Conservation (phyloP, 495 filamentous ascomycete species). For the Clohesyomyces aquaticus region DNA sequence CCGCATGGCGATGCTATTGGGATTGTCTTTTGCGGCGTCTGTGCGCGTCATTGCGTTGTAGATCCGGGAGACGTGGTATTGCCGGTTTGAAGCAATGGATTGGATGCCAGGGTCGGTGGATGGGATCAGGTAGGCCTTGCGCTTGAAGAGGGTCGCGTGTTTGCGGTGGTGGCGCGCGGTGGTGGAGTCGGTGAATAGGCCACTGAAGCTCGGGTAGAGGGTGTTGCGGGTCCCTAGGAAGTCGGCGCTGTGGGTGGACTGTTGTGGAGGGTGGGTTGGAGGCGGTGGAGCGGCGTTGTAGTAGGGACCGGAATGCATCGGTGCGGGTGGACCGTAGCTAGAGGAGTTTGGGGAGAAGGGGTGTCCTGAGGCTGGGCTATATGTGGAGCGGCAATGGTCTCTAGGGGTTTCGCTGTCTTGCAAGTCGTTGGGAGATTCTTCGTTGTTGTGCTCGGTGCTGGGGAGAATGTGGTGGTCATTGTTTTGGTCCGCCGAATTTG, state of each 20-base stretch:
- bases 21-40: conserved; percentile 32
- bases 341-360: too few species aligned
- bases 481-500: neutral
- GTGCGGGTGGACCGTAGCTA: too few species aligned
- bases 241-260: neutral
- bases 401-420: neutral
- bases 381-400: neutral
- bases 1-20: conserved; percentile 23
- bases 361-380: neutral
- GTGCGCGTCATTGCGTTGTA: conserved; percentile 29
- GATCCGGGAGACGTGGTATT: conserved; percentile 17
- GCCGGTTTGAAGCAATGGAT: conserved; percentile 8
- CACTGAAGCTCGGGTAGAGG: conserved; percentile 5
- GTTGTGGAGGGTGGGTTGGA: neutral
- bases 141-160: conserved; percentile 6
- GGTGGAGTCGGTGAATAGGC: conserved; percentile 5
- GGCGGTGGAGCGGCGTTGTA: neutral
- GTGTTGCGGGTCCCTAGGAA: neutral
- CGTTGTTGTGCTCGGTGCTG: conserved; percentile 9
- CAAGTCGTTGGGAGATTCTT: conserved; percentile 1
- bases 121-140: conserved; percentile 22
- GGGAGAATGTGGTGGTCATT: neutral
- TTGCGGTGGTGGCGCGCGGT: conserved; percentile 16
- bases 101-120: conserved; percentile 13
- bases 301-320: too few species aligned